A percentile compares a stretch with the other conserved stretches of the same genome.
Evolutionary conservation across 768 basidiomycete genomes (phyloP).

Genomic region (Crassisporium funariophilum): DNA sequence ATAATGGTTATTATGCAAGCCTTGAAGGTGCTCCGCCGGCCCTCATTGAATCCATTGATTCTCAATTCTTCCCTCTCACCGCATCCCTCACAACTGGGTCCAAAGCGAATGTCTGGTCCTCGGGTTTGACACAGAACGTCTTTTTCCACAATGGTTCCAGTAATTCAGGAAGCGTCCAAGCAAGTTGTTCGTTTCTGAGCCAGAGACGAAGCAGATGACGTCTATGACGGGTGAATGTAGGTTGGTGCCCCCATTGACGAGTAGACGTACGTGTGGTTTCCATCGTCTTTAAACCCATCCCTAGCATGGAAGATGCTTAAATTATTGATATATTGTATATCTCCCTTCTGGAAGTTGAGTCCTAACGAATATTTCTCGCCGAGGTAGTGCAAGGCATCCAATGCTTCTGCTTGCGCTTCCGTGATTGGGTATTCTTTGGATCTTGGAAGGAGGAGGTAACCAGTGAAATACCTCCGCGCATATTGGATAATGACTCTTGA

Average conservation of each 20-base stretch:
- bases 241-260: not conserved
- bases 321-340: conserved; percentile 53
- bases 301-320: conserved; percentile 48
- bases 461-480: conserved; percentile 45
- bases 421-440: conserved; percentile 43
- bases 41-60: not conserved
- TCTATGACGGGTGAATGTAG: conserved; percentile 11
- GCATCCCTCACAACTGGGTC: not conserved
- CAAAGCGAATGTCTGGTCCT: not conserved
- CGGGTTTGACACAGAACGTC: conserved; percentile 26
- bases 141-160: conserved; percentile 30
- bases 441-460: conserved; percentile 38
- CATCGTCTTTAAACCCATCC: conserved; percentile 43
- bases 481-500: conserved; percentile 46
- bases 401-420: conserved; percentile 51
- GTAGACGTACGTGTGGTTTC: conserved; percentile 38
- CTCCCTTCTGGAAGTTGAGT: conserved; percentile 50
- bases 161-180: conserved; percentile 35
- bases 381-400: conserved; percentile 47
- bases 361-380: conserved; percentile 45
- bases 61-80: not conserved
- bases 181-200: conserved; percentile 38
- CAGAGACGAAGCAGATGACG: conserved; percentile 38
- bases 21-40: too few species aligned
- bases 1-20: too few species aligned